Evolutionary conservation across 176 grass and related monocot genomes (phyloP), one percentile per base, ranked within the genome.

Genomic region (Poa pratensis): DNA sequence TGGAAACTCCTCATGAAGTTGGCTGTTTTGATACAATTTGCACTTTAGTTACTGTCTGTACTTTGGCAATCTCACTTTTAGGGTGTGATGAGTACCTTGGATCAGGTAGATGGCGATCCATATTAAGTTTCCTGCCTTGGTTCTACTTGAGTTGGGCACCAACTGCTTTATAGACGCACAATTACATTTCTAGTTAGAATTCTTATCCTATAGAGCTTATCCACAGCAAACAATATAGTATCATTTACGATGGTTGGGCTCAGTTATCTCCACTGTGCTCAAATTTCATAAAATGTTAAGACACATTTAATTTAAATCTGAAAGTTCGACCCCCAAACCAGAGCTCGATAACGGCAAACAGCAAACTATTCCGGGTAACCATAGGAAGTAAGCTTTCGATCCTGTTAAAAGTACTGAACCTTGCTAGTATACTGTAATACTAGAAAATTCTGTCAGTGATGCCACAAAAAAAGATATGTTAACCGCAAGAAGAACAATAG

Each of bases 181-280:
- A 14, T 48, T 86, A 26, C 28, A 52, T 77, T 43, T 52, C 45
- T 20, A 86, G 6, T 43, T 19, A 54, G 6, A 65, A 49, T 12
- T 34, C 73, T 28, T 32, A 67, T 65, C 34, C 73, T 82, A 19
- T 78, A 86, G 46, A 8, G 48, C 9, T 76, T 52, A 62, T 88
- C 55, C n/a, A 28, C 30, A 68, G 14, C 13, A 50, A 11, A 6
- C 52, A 77, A 34, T 23, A 15, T 65, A 62, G 52, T 57, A 18
- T 71, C 53, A 52, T 37, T 61, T 52, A 78, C 40, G 20, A 34
- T 11, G 26, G 2, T 75, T 9, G 34, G 24, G 42, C 9, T 46
- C 59, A 67, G 22, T 67, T 75, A 60, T 10, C 19, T 35, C 71
- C 65, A 69, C 6, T 59, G 26, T 35, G 24, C 26, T 75, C 19